Evolutionary conservation across 345 rosid genomes (phyloP).

Genomic region (Lagerstroemia speciosa): DNA sequence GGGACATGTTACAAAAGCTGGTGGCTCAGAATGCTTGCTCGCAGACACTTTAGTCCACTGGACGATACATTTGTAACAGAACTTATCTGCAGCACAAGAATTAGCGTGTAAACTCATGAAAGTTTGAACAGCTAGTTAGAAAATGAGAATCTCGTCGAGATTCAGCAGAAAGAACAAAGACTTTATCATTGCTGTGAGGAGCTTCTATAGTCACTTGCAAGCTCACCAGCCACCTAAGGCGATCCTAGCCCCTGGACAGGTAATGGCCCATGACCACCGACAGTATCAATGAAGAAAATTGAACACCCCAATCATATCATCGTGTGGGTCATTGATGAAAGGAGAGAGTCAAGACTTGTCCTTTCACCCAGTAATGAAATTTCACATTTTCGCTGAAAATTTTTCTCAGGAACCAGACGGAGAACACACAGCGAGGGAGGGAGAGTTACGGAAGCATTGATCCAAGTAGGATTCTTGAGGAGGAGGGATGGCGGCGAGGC

Average conservation of each 20-base stretch:
- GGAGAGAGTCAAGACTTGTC: neutral
- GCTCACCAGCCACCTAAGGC: neutral
- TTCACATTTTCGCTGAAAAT: neutral
- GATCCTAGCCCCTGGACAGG: neutral
- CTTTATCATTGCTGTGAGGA: neutral
- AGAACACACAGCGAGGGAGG: neutral
- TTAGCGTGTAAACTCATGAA: neutral
- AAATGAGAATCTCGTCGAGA: neutral
- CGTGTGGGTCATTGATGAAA: neutral
- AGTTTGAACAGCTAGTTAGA: neutral
- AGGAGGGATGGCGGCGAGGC: conserved; percentile 38
- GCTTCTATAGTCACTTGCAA: neutral
- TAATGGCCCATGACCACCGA: neutral
- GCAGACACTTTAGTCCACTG: conserved; percentile 73
- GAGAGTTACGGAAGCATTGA: conserved; percentile 64
- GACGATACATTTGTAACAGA: conserved; percentile 70
- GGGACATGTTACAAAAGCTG: conserved; percentile 63
- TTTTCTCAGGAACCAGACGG: neutral
- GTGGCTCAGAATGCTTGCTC: conserved; percentile 33
- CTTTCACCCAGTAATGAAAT: neutral
- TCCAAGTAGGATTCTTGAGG: conserved; percentile 64
- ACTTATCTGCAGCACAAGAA: conserved; percentile 52
- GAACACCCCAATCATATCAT: neutral
- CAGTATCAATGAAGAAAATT: neutral
- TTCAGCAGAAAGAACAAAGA: neutral